Evolutionary conservation across 768 basidiomycete species (phyloP).

Genomic region (Mycena kentingensis): DNA sequence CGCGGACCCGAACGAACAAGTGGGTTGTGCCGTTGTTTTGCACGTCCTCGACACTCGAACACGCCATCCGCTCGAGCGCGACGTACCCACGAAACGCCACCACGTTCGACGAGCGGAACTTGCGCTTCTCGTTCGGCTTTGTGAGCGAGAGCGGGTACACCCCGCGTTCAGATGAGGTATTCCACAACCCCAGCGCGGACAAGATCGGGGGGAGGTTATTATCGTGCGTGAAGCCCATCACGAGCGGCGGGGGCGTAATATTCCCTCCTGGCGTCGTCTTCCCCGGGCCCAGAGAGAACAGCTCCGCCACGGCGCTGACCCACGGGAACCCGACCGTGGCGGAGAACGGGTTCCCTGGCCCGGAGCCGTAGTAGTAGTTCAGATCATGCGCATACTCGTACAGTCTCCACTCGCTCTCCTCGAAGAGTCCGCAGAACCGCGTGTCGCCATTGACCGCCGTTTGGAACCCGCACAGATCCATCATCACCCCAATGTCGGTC

Average conservation of each 20-base stretch:
- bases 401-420: conserved; percentile 42
- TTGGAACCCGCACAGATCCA: conserved; percentile 46
- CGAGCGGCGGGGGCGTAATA: conserved; percentile 39
- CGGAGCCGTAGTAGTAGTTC: conserved; percentile 51
- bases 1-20: conserved; percentile 40
- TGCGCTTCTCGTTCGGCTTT: conserved; percentile 31
- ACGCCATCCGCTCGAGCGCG: conserved; percentile 43
- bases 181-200: conserved; percentile 46
- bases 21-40: conserved; percentile 7
- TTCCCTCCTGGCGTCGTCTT: conserved; percentile 26
- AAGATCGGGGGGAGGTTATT: conserved; percentile 46
- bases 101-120: conserved; percentile 42
- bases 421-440: conserved; percentile 44
- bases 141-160: conserved; percentile 42
- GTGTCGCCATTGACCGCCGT: conserved; percentile 40
- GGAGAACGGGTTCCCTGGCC: conserved; percentile 46
- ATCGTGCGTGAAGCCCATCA: conserved; percentile 51
- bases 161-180: conserved; percentile 30
- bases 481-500: conserved; percentile 44
- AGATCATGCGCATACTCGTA: conserved; percentile 49
- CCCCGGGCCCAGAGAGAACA: conserved; percentile 37
- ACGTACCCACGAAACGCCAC: conserved; percentile 45
- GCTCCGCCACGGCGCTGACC: conserved; percentile 40
- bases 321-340: conserved; percentile 42
- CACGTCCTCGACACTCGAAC: conserved; percentile 22